Evolutionary conservation across 208 protist genomes (phyloP).

Genomic region (Trypanosoma platydactyli): DNA sequence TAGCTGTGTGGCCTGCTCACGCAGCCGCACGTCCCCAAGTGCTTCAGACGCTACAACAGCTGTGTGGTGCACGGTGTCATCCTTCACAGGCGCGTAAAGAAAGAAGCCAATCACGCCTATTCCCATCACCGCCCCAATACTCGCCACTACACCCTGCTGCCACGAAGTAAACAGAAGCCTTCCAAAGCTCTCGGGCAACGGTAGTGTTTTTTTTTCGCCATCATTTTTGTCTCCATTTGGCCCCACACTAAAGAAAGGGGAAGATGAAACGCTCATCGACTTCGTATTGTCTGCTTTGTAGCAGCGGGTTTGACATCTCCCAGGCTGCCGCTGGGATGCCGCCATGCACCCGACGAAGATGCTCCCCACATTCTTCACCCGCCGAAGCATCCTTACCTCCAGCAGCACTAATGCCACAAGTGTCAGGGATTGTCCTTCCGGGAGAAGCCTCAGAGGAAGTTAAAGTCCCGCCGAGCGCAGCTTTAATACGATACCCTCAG

Average conservation of each 20-base stretch:
- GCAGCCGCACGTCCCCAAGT: constrained; percentile 62
- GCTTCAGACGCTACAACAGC: constrained; percentile 84
- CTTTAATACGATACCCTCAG: not conserved
- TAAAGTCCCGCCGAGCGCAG: too few relatives aligned
- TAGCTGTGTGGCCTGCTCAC: constrained; percentile 65
- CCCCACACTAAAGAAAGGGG: not conserved
- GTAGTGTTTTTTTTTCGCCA: not conserved
- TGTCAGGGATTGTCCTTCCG: too few relatives aligned
- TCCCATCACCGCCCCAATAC: constrained; percentile 84
- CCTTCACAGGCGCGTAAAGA: constrained; percentile 82
- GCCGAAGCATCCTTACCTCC: constrained; percentile 1
- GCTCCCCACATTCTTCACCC: not conserved
- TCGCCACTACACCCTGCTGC: constrained; percentile 87
- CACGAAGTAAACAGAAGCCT: constrained; percentile 70
- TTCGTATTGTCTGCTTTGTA: not conserved
- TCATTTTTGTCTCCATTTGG: not conserved
- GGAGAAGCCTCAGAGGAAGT: too few relatives aligned
- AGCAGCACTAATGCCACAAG: not conserved
- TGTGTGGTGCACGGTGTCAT: constrained; percentile 91
- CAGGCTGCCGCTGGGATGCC: not conserved
- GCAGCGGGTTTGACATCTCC: not conserved
- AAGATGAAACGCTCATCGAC: not conserved
- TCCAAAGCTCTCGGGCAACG: constrained; percentile 21
- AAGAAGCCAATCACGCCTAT: constrained; percentile 78
- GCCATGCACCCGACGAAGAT: not conserved